A percentile compares a stretch with the other conserved stretches of the same genome.
phyloP scores from a whole-genome alignment of 305 asterid species.

The Coffea humblotiana region DNA sequence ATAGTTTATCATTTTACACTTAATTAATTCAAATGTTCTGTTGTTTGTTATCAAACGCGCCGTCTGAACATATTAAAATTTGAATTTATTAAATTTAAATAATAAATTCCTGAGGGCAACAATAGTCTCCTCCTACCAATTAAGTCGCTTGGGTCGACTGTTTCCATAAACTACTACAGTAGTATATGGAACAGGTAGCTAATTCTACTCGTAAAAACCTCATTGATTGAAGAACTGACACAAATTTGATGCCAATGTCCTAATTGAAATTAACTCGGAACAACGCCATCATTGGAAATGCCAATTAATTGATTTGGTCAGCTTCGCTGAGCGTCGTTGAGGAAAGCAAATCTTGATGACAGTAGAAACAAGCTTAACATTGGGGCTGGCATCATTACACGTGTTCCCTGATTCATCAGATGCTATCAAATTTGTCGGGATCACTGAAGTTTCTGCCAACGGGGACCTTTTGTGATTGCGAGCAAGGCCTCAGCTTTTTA shows the following conservation, averaged over 20 bases:
- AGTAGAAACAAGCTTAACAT: neutral
- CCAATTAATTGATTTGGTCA: neutral
- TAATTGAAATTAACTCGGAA: neutral
- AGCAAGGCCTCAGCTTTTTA: neutral
- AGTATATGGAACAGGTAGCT: neutral
- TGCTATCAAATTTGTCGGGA: constrained; percentile 15
- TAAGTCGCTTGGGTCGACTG: too few species aligned
- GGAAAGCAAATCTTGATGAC: neutral
- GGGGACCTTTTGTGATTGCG: neutral
- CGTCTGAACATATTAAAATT: too few species aligned
- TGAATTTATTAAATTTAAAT: too few species aligned
- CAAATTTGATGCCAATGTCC: neutral
- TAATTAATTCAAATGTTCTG: too few species aligned
- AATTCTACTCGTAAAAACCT: neutral
- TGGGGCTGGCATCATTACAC: constrained; percentile 15
- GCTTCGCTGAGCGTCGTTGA: neutral
- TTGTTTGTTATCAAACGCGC: too few species aligned
- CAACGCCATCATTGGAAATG: neutral
- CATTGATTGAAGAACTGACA: neutral
- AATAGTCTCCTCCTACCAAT: neutral
- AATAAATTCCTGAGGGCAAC: neutral
- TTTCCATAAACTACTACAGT: too few species aligned
- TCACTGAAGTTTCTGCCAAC: constrained; percentile 12
- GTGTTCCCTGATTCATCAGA: constrained; percentile 14
- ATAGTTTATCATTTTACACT: too few species aligned